phyloP scores from a whole-genome alignment of 345 rosid genomes.

The Leavenworthia alabamica region DNA sequence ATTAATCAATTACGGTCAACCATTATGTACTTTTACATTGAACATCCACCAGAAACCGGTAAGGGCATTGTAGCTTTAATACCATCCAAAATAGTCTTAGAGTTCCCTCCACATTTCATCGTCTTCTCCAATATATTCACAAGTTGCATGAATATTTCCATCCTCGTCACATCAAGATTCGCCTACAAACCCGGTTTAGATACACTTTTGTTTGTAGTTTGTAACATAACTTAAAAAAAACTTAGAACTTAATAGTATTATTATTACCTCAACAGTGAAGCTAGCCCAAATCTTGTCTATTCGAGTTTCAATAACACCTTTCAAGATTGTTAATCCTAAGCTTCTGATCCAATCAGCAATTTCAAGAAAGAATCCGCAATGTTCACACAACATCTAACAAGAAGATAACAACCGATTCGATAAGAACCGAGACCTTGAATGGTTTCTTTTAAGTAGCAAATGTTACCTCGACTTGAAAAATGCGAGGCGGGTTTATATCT shows the following conservation, averaged over 20 bases:
- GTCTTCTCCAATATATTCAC: slow-evolving; percentile 79
- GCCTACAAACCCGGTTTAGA: slow-evolving; percentile 42
- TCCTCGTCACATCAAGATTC: slow-evolving; percentile 77
- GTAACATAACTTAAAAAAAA: not conserved
- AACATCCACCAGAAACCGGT: slow-evolving; percentile 52
- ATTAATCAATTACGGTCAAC: slow-evolving; percentile 22
- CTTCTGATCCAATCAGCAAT: slow-evolving; percentile 87
- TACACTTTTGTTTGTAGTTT: too few species aligned
- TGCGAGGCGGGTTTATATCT: slow-evolving; percentile 84
- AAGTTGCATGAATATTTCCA: slow-evolving; percentile 87
- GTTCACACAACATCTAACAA: slow-evolving; percentile 86
- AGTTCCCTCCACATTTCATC: slow-evolving; percentile 40
- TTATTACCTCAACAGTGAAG: slow-evolving; percentile 79
- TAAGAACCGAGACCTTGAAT: not conserved
- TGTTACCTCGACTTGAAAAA: slow-evolving; percentile 83
- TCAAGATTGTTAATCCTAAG: slow-evolving; percentile 89
- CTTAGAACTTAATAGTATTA: not conserved
- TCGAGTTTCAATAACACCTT: slow-evolving; percentile 81
- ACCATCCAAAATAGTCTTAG: slow-evolving; percentile 42
- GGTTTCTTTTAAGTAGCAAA: not conserved
- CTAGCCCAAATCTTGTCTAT: slow-evolving; percentile 84
- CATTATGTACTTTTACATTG: slow-evolving; percentile 6
- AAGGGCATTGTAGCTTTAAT: slow-evolving; percentile 44
- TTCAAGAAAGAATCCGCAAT: slow-evolving; percentile 88
- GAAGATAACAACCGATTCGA: not conserved